Conservation (phyloP, 306 rosid species). For the Rosa chinensis region DNA sequence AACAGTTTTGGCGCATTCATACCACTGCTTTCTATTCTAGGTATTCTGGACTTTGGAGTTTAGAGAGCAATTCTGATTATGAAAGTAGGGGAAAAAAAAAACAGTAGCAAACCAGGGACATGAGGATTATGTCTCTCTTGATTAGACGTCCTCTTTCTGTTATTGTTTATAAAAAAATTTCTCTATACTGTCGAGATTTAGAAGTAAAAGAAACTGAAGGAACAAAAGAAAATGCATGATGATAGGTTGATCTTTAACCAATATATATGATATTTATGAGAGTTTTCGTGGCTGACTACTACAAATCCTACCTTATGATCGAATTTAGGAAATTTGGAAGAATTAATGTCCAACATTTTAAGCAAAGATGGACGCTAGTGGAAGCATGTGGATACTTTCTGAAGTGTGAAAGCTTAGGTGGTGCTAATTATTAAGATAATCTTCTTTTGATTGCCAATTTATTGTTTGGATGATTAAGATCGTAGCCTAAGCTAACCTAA, state of each 20-base stretch:
- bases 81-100: background rate
- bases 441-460: constrained; percentile 3
- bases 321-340: constrained; percentile 11
- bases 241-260: no score
- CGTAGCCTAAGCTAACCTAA: background rate
- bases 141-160: no score
- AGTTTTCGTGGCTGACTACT: constrained; percentile 15
- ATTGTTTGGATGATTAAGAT: constrained; percentile 10
- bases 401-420: background rate
- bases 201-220: no score
- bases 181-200: no score
- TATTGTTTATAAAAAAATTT: no score
- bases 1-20: background rate
- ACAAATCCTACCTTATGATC: background rate
- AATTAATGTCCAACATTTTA: background rate
- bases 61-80: background rate
- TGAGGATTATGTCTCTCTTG: no score
- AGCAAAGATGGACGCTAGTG: constrained; percentile 4
- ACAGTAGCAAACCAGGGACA: no score
- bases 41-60: background rate
- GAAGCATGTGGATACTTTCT: constrained; percentile 15
- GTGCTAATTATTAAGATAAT: constrained; percentile 6
- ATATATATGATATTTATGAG: background rate
- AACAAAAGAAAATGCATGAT: constrained; percentile 12
- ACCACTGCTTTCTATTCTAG: background rate